Base-by-base conservation (phyloP, 768 basidiomycete genomes). In the Tephrocybe sp. region DNA sequence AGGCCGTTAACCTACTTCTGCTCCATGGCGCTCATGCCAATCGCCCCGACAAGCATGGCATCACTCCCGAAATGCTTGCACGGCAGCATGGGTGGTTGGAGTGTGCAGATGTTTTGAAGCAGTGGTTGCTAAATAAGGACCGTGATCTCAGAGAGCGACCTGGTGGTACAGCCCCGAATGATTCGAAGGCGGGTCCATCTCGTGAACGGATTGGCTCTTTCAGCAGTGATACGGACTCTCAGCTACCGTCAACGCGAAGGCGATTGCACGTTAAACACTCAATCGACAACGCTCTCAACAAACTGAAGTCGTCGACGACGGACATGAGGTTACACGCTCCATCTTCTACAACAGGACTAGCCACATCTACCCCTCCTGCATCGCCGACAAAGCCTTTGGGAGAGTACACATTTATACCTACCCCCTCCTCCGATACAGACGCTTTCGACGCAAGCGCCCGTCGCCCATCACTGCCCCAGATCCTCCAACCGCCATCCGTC, bases 11-110 rank as follows among this genome's bases (percentile, higher is more conserved):
- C 53, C 82, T 88, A 30, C 84, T 99, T 37, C 84, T 99, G 33
- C 80, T 86, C 15, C 85, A 84, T 56, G 94, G 94, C 42, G 97
- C 96, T 7, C 78, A 83, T 52, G 83, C 93, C 18, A 77, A 87
- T 66, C 82, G 85, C 38, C 66, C 86, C 4, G 96, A 99, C 72
- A 99, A 98, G 66, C 88, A 93, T 69, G 93, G 93, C 4, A 73
- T 92, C 55, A 95, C 90, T 1, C 89, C 96, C 18, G 90, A 92
- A 63, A 79, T 78, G 59, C 79, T 97, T 39, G 94, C 95, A 7
- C 78, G 81, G 37, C 81, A 87, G 60, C 84, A 90, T 59, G 89
- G 90, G 1, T 89, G 86, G 80, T 68, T 84, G 1, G 85, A 89
- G 51, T 88, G 89, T 57, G 91, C 90, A 1, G 78, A 85, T 4